Percentiles rank a stretch among this genome's conserved stretches.
Conservation (phyloP, 1,139 yeast genomes). For the Lodderomyces theae region DNA sequence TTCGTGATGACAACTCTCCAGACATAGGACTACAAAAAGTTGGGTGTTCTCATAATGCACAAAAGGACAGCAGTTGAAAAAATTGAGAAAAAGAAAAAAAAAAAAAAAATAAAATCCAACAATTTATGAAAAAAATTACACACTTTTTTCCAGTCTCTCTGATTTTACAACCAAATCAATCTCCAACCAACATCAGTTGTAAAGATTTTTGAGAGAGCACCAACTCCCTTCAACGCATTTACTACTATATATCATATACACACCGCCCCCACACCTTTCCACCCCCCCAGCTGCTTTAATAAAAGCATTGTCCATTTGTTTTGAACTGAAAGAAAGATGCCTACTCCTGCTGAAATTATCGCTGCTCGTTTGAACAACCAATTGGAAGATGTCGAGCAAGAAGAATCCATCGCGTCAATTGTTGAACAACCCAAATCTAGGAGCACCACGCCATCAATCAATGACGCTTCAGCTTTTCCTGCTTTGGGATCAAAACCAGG, state of each 20-base stretch:
- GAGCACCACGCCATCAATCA: slow-evolving; percentile 21
- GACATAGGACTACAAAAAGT: too few species aligned
- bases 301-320: slow-evolving; percentile 16
- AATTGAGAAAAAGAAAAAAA: neutral
- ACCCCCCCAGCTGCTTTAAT: slow-evolving; percentile 15
- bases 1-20: too few species aligned
- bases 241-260: too few species aligned
- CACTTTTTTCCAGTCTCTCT: too few species aligned
- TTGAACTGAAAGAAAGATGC: slow-evolving; percentile 26
- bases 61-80: too few species aligned
- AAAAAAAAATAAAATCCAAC: neutral
- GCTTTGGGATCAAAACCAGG: slow-evolving; percentile 49
- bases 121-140: too few species aligned
- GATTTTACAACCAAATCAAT: neutral
- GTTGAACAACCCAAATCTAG: slow-evolving; percentile 13
- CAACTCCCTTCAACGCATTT: too few species aligned
- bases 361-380: slow-evolving; percentile 49
- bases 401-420: slow-evolving; percentile 9
- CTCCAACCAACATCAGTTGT: slow-evolving; percentile 1
- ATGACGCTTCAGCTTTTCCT: slow-evolving; percentile 67
- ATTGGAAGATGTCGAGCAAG: slow-evolving; percentile 3
- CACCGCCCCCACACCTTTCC: too few species aligned
- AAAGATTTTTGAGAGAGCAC: neutral
- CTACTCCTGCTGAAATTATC: slow-evolving; percentile 61
- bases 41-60: too few species aligned